Percentiles rank a stretch among this genome's conserved stretches.
phyloP scores from a whole-genome alignment of 2,329 filamentous ascomycete genomes.

The Triangularia verruculosa region DNA sequence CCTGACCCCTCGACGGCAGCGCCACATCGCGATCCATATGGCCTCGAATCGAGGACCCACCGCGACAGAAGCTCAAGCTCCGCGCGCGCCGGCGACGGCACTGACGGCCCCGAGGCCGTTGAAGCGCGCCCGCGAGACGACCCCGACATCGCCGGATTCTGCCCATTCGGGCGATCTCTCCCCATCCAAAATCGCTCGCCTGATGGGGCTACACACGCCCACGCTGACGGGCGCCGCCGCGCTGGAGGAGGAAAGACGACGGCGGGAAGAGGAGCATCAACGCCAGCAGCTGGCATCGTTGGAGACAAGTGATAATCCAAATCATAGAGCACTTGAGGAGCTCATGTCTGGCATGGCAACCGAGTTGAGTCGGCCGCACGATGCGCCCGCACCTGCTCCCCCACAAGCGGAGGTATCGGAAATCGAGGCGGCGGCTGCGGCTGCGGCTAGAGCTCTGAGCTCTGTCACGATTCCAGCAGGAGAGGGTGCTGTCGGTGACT shows the following conservation, averaged over 20 bases:
- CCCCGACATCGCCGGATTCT: constrained; percentile 40
- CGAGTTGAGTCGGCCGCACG: constrained; percentile 55
- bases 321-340: constrained; percentile 51
- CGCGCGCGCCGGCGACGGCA: constrained; percentile 41
- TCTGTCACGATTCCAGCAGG: constrained; percentile 33
- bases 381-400: constrained; percentile 39
- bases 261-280: constrained; percentile 43
- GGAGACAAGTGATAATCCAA: constrained; percentile 51
- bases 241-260: constrained; percentile 51
- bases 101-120: constrained; percentile 38
- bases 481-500: constrained; percentile 37
- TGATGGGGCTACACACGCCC: constrained; percentile 40
- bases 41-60: constrained; percentile 52
- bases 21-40: constrained; percentile 38
- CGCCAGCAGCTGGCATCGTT: constrained; percentile 30
- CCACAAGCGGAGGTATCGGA: constrained; percentile 12
- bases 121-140: constrained; percentile 49
- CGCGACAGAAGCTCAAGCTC: constrained; percentile 46
- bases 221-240: constrained; percentile 53
- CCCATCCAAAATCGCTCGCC: constrained; percentile 53
- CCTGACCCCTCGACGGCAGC: not conserved
- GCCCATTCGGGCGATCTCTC: constrained; percentile 41
- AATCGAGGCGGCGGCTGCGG: constrained; percentile 43
- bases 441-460: constrained; percentile 38
- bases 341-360: constrained; percentile 52